Conservation (phyloP, 768 basidiomycete genomes). For the Cystoderma amianthinum region DNA sequence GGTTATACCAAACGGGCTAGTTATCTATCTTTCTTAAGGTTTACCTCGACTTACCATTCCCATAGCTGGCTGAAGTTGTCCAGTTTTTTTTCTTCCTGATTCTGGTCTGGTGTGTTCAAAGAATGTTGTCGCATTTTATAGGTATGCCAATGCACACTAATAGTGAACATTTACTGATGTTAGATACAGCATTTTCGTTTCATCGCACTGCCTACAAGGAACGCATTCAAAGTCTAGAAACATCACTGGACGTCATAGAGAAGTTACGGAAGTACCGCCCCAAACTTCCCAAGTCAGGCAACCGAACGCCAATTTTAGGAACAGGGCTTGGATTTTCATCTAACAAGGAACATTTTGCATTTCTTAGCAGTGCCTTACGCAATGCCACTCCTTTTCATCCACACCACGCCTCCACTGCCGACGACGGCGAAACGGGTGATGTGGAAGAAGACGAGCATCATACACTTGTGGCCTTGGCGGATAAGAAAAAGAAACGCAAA, state of each 20-base stretch:
- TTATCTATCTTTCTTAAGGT: conserved; percentile 2
- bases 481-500: conserved; percentile 13
- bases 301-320: conserved; percentile 38
- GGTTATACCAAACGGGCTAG: conserved; percentile 51
- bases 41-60: background rate
- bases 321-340: conserved; percentile 24
- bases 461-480: conserved; percentile 6
- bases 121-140: conserved; percentile 65
- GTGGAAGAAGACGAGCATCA: conserved; percentile 13
- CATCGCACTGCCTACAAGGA: conserved; percentile 75
- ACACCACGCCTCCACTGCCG: background rate
- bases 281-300: conserved; percentile 26
- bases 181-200: conserved; percentile 55
- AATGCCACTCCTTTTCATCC: too few species aligned
- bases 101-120: conserved; percentile 54
- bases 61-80: conserved; percentile 52
- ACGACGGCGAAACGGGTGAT: conserved; percentile 6
- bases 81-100: conserved; percentile 74
- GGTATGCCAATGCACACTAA: conserved; percentile 22
- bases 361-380: conserved; percentile 21
- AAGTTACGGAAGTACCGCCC: conserved; percentile 62
- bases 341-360: conserved; percentile 40
- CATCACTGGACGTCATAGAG: conserved; percentile 55
- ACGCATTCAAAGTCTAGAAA: conserved; percentile 51
- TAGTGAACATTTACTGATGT: background rate